A percentile compares a stretch with the other conserved stretches of the same genome.
These are phyloP conservation scores for Yamadazyma kanchanaburiensis DNA, from an alignment of 1,139 yeast genomes.

Conservation along the genomic window DNA sequence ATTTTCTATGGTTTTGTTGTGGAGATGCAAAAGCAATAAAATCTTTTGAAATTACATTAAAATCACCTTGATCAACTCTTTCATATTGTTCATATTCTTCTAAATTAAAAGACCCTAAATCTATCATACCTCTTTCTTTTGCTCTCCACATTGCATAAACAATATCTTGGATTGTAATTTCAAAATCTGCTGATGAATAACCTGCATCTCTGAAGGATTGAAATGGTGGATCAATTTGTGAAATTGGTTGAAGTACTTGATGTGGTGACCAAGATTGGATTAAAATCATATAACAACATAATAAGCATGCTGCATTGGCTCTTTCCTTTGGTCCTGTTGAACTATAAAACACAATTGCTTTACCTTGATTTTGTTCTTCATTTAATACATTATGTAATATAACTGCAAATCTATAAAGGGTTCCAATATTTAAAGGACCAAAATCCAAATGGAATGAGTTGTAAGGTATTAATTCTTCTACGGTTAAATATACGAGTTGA, in stretches of 20 bases:
- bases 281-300: slow-evolving; percentile 91
- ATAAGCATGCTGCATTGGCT: slow-evolving; percentile 90
- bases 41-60: slow-evolving; percentile 86
- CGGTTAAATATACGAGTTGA: slow-evolving; percentile 80
- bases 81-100: slow-evolving; percentile 95
- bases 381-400: slow-evolving; percentile 87
- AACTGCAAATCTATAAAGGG: slow-evolving; percentile 90
- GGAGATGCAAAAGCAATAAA: slow-evolving; percentile 98
- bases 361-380: slow-evolving; percentile 78
- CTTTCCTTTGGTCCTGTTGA: slow-evolving; percentile 77
- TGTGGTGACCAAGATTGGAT: slow-evolving; percentile 99
- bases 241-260: slow-evolving; percentile 89
- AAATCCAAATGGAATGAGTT: slow-evolving; percentile 93
- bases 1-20: slow-evolving; percentile 57
- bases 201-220: slow-evolving; percentile 98
- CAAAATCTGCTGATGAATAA: slow-evolving; percentile 91
- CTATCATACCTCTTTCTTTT: slow-evolving; percentile 87
- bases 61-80: slow-evolving; percentile 95
- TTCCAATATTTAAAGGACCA: slow-evolving; percentile 94
- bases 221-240: slow-evolving; percentile 90
- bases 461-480: slow-evolving; percentile 88
- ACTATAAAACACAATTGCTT: slow-evolving; percentile 88
- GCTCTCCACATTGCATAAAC: slow-evolving; percentile 98
- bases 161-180: slow-evolving; percentile 87
- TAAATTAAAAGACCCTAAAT: slow-evolving; percentile 80